Conservation (phyloP, 176 grass and related monocot genomes). For the sorghum (Sorghum bicolor) region Sorghum_bicolor_NCBIv3 NC_012879.2:23028501-23029000, state of each 20-base stretch:
- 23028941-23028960: background rate
- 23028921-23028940: background rate
- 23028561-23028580: too few relatives aligned
- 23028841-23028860: background rate
- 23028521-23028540: too few relatives aligned
- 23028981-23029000: conserved; percentile 20
- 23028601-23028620: too few relatives aligned
- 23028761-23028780: background rate
- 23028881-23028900: background rate
- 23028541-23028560: too few relatives aligned
- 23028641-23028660: too few relatives aligned
- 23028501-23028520: too few relatives aligned
- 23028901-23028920: background rate
- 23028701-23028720: conserved; percentile 20
- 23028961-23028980: background rate
- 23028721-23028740: background rate
- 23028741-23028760: background rate
- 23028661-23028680: too few relatives aligned
- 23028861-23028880: background rate
- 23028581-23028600: too few relatives aligned
- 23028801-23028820: background rate
- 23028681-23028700: too few relatives aligned
- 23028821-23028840: conserved; percentile 6
- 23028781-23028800: background rate
- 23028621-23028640: too few relatives aligned